Evolutionary conservation across 2,329 filamentous ascomycete species (phyloP).

Genomic region (Emmonsiellopsis sp.): DNA sequence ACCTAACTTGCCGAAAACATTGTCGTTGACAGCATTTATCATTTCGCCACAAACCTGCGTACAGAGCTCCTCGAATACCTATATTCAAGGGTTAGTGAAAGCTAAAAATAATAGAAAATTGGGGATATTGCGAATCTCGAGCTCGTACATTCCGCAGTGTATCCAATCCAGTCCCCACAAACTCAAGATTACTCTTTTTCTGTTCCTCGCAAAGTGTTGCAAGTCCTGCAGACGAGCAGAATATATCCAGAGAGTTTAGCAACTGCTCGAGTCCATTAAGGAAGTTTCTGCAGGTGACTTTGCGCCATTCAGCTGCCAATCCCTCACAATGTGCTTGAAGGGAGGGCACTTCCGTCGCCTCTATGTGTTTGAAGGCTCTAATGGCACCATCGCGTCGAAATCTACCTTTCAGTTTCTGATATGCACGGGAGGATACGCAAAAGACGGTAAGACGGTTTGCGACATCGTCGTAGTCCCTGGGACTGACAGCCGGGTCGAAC

Average conservation of each 20-base stretch:
- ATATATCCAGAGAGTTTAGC: constrained; percentile 42
- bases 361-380: constrained; percentile 41
- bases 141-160: background rate
- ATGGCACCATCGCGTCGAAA: constrained; percentile 43
- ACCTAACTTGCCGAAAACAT: background rate
- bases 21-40: background rate
- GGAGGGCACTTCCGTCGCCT: constrained; percentile 52
- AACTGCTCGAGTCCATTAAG: constrained; percentile 43
- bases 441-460: constrained; percentile 51
- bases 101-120: background rate
- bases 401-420: constrained; percentile 51
- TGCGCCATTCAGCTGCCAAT: constrained; percentile 43
- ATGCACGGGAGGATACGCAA: constrained; percentile 53
- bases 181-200: constrained; percentile 24
- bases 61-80: too few relatives aligned
- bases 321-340: constrained; percentile 51
- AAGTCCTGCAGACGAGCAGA: constrained; percentile 33
- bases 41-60: too few relatives aligned
- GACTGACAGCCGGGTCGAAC: constrained; percentile 47
- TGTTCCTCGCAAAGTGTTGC: constrained; percentile 34
- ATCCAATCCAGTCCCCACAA: constrained; percentile 27
- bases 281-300: constrained; percentile 38
- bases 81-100: background rate
- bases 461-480: constrained; percentile 50
- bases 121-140: background rate